Evolutionary conservation across 768 basidiomycete species (phyloP), one percentile per base, ranked within the genome.

Genomic region (Psilocybe azurescens): DNA sequence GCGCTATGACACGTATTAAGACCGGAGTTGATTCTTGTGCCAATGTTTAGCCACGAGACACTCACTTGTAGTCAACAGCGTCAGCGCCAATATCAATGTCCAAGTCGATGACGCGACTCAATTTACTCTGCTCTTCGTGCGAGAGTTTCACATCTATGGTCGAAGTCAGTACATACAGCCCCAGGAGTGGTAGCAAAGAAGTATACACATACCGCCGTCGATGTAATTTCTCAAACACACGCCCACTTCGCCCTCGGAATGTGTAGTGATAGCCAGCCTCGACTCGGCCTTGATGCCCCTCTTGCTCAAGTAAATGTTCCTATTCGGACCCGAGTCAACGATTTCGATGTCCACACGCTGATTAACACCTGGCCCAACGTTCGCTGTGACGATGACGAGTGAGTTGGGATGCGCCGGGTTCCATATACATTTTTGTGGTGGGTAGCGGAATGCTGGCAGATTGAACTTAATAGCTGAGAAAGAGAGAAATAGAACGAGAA

Each of bases 81-180:
- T 99, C 97, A 11, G 97, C 96, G 36, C 97, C 97, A 74, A 99
- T 96, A 71, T 99, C 97, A 39, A 99, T 86, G 71, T 99, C 97
- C 60, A 99, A 79, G 80, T 99, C 97, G 63, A 99, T 76, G 44
- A 91, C 85, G 14, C 94, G 85, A 44, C 80, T 75, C 65, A 86
- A 78, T 58, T 84, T 83, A 33, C 75, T 70, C 2, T 79, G 79
- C 55, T 88, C 77, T 28, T 82, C 80, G 18, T 81, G 88, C 89
- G 59, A 41, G 62, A 58, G 44, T 10, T 39, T 41, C 32, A 30
- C 28, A 53, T 57, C 63, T 58, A 58, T 11, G 18, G 6, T 32
- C 11, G 46, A 24, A 29, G 29, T 32, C 6, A 8, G 20, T 58
- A 28, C 52, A 20, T 14, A 13, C 24, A 39, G 2, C 30, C 8